Percentiles rank a stretch among this genome's conserved stretches.
phyloP scores from a whole-genome alignment of 2,329 filamentous ascomycete genomes.

The Aspergillus jensenii region DNA sequence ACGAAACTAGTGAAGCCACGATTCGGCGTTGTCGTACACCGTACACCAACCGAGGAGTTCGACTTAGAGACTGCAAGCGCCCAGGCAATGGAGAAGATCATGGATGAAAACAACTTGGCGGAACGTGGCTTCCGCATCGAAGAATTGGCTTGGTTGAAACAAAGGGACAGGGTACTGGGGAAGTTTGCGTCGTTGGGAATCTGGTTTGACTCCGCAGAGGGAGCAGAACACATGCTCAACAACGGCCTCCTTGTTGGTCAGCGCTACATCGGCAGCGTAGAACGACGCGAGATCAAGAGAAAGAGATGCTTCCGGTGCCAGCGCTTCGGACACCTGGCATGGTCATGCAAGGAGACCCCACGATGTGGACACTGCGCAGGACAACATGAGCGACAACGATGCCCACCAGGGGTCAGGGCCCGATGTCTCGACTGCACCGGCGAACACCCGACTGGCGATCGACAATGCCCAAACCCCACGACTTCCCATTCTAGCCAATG shows the following conservation, averaged over 20 bases:
- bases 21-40: conserved; percentile 19
- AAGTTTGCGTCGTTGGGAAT: conserved; percentile 12
- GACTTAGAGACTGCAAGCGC: conserved; percentile 7
- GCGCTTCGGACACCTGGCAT: conserved; percentile 24
- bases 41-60: conserved; percentile 20
- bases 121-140: conserved; percentile 21
- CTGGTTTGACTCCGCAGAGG: conserved; percentile 25
- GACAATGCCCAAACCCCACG: background rate
- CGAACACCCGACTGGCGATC: conserved; percentile 16
- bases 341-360: conserved; percentile 23
- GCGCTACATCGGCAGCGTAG: conserved; percentile 22
- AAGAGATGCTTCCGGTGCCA: conserved; percentile 24
- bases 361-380: conserved; percentile 23
- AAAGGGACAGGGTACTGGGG: conserved; percentile 23
- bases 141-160: conserved; percentile 29
- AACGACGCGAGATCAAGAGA: conserved; percentile 19
- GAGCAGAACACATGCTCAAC: conserved; percentile 22
- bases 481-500: background rate
- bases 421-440: conserved; percentile 20
- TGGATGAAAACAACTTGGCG: conserved; percentile 19
- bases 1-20: conserved; percentile 22
- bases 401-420: conserved; percentile 16
- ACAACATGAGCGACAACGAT: conserved; percentile 20
- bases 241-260: conserved; percentile 22
- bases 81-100: conserved; percentile 17